phyloP scores from a whole-genome alignment of 192 early-diverging fungal genomes.

The Neocallimastix lanati region DNA sequence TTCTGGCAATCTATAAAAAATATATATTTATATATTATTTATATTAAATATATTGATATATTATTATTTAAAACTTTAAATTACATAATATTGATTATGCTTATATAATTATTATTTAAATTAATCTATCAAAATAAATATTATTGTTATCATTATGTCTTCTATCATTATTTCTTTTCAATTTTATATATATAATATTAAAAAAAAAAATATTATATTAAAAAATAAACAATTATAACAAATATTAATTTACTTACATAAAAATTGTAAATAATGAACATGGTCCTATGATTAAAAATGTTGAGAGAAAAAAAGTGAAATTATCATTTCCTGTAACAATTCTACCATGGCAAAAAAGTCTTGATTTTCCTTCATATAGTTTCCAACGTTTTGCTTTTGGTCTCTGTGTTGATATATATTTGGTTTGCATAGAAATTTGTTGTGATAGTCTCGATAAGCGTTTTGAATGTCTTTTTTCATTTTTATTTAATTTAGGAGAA shows the following conservation, averaged over 20 bases:
- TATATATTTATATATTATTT: no score
- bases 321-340: neutral
- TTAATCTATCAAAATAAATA: no score
- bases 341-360: neutral
- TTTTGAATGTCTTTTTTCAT: neutral
- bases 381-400: neutral
- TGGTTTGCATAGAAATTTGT: neutral
- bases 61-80: no score
- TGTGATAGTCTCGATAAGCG: neutral
- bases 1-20: neutral
- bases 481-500: neutral
- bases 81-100: no score
- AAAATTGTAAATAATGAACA: neutral
- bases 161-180: no score
- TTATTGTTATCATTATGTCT: no score
- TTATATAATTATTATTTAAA: no score
- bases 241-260: no score
- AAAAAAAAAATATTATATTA: no score
- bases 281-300: neutral
- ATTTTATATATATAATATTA: no score
- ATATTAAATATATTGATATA: no score
- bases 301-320: neutral
- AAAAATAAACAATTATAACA: no score
- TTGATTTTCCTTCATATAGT: neutral
- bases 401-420: neutral